phyloP scores from a whole-genome alignment of 2,329 filamentous ascomycete species.

The Parascedosporium putredinis region DNA sequence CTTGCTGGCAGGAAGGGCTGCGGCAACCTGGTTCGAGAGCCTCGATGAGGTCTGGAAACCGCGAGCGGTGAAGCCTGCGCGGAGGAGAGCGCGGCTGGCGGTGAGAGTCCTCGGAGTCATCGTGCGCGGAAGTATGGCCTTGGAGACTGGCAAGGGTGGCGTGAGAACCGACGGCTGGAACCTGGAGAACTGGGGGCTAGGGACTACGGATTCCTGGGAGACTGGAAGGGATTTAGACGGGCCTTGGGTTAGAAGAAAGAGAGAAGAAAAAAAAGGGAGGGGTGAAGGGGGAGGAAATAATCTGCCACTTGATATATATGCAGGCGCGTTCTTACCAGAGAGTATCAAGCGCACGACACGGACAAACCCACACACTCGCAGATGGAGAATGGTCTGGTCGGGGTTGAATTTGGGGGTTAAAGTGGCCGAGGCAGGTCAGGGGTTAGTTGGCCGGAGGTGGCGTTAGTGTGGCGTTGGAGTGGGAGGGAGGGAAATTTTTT shows the following conservation, averaged over 20 bases:
- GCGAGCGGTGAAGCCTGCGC: conserved; percentile 18
- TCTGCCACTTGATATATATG: neutral
- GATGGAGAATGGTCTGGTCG: too few species aligned
- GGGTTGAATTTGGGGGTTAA: too few species aligned
- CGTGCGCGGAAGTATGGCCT: too few species aligned
- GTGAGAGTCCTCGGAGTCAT: conserved; percentile 10
- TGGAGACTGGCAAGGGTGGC: too few species aligned
- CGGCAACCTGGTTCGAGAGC: conserved; percentile 28
- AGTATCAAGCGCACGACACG: neutral
- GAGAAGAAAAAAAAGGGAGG: neutral
- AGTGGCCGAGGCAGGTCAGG: neutral
- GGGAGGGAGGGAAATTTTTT: too few species aligned
- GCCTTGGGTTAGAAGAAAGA: neutral
- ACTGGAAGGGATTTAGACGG: neutral
- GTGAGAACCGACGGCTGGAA: too few species aligned
- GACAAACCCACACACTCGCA: neutral
- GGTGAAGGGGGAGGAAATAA: neutral
- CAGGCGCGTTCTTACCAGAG: neutral
- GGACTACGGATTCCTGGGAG: neutral
- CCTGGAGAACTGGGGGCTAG: too few species aligned
- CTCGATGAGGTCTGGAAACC: conserved; percentile 40
- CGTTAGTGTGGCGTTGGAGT: neutral
- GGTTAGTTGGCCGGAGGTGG: neutral
- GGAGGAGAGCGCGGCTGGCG: conserved; percentile 23
- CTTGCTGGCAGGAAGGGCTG: conserved; percentile 43